These are phyloP conservation scores for Fusarium goolgardi DNA, from an alignment of 2,329 filamentous ascomycete species.

Conservation along the genomic window DNA sequence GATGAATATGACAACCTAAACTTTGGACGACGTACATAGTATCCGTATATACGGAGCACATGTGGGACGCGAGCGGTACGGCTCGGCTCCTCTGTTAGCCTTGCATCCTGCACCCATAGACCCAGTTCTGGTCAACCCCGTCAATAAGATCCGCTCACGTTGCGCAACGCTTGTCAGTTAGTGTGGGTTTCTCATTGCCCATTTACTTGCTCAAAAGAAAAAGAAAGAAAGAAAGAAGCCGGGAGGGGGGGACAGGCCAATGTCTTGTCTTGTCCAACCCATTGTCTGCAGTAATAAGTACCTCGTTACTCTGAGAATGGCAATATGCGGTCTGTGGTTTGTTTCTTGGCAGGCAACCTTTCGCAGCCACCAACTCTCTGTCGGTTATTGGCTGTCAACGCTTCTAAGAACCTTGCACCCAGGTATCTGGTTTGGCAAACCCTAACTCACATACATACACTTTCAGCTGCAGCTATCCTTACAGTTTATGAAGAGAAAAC, in stretches of 20 bases:
- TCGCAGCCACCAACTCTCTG: neutral
- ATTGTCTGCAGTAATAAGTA: neutral
- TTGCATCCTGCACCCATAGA: conserved; percentile 31
- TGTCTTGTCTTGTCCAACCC: neutral
- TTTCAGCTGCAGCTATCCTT: neutral
- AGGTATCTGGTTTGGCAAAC: conserved; percentile 1
- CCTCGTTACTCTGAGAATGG: neutral
- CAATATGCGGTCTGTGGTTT: neutral
- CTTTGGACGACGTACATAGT: conserved; percentile 25
- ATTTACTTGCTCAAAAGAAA: neutral
- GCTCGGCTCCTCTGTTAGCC: conserved; percentile 43
- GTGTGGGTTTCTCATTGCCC: neutral
- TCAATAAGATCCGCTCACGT: conserved; percentile 30
- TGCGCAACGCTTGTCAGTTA: conserved; percentile 26
- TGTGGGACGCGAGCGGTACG: conserved; percentile 41
- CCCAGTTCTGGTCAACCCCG: conserved; percentile 19
- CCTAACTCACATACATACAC: neutral
- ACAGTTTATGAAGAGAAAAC: neutral
- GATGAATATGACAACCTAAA: conserved; percentile 15
- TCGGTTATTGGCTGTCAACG: neutral
- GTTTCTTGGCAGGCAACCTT: conserved; percentile 9
- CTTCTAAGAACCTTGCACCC: neutral
- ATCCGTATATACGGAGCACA: neutral
- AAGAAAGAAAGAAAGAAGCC: neutral
- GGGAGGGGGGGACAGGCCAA: neutral